Evolutionary conservation across 805 yeast genomes (phyloP).

Genomic region (Wickerhamiella vanderwaltii): DNA sequence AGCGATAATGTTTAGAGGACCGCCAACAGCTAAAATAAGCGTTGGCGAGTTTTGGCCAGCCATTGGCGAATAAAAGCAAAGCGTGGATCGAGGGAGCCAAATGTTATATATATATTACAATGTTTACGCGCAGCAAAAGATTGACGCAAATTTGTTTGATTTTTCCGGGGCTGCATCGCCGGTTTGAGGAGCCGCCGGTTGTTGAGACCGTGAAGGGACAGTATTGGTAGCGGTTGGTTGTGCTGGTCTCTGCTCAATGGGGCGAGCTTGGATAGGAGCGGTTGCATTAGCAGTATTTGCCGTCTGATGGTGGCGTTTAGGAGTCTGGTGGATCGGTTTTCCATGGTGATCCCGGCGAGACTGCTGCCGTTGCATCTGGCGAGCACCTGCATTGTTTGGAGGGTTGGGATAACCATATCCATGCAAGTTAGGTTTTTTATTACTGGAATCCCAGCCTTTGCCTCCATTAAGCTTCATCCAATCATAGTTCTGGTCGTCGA

Average conservation of each 20-base stretch:
- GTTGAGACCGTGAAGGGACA: constrained; percentile 10
- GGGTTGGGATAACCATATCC: constrained; percentile 93
- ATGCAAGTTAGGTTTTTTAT: constrained; percentile 86
- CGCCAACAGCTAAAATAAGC: no score
- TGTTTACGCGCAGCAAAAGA: constrained; percentile 10
- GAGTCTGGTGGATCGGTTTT: constrained; percentile 7
- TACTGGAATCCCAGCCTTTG: constrained; percentile 66
- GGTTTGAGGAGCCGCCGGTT: constrained; percentile 4
- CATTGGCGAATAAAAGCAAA: no score
- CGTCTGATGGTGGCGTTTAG: constrained; percentile 1
- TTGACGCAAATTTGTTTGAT: constrained; percentile 5
- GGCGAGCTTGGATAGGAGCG: constrained; percentile 3
- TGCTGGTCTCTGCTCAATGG: not conserved
- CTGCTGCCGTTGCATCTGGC: constrained; percentile 5
- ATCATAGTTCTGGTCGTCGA: constrained; percentile 82
- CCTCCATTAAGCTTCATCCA: constrained; percentile 97
- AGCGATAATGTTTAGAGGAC: no score
- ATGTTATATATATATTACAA: constrained; percentile 5
- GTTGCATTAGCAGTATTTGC: not conserved
- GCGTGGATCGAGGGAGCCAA: no score
- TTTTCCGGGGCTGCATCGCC: no score
- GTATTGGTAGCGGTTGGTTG: not conserved
- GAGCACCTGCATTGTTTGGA: constrained; percentile 13
- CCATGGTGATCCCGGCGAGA: constrained; percentile 4
- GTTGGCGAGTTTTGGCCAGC: no score